A percentile compares a stretch with the other conserved stretches of the same genome.
These are phyloP conservation scores for Clonostachys rosea DNA, from an alignment of 2,329 filamentous ascomycete genomes.

Conservation along the genomic window DNA sequence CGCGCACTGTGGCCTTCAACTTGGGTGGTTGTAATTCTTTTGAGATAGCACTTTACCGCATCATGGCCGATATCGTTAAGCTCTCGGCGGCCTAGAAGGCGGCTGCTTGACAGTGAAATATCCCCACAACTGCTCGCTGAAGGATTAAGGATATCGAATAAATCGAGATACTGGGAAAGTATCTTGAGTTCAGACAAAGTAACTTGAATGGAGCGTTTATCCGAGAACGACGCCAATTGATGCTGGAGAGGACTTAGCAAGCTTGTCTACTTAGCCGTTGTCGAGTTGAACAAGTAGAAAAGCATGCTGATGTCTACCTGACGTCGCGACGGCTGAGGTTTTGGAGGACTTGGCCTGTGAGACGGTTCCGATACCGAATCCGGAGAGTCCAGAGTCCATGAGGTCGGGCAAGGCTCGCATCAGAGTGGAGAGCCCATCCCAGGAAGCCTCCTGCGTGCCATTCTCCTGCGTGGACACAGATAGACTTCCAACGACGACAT, in stretches of 20 bases:
- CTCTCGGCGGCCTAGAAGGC: too few species aligned
- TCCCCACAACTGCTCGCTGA: too few species aligned
- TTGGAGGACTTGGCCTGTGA: not conserved
- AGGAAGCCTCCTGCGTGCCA: not conserved
- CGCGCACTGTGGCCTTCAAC: too few species aligned
- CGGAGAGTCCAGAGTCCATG: not conserved
- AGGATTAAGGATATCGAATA: too few species aligned
- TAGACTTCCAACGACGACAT: slow-evolving; percentile 2
- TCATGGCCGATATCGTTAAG: too few species aligned
- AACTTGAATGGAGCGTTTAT: not conserved
- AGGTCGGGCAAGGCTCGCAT: not conserved
- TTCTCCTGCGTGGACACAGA: not conserved
- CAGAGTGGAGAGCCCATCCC: not conserved
- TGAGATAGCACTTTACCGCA: too few species aligned
- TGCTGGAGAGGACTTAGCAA: not conserved
- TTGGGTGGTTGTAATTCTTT: too few species aligned
- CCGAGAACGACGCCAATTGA: not conserved
- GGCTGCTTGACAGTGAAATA: too few species aligned
- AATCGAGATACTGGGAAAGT: not conserved
- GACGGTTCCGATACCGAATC: not conserved
- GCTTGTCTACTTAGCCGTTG: not conserved
- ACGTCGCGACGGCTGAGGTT: not conserved
- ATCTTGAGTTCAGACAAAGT: not conserved
- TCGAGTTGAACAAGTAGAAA: not conserved
- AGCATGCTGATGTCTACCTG: not conserved